These are phyloP conservation scores for Asterionellopsis glacialis DNA, from an alignment of 108 stramenopile genomes.

Conservation along the genomic window DNA sequence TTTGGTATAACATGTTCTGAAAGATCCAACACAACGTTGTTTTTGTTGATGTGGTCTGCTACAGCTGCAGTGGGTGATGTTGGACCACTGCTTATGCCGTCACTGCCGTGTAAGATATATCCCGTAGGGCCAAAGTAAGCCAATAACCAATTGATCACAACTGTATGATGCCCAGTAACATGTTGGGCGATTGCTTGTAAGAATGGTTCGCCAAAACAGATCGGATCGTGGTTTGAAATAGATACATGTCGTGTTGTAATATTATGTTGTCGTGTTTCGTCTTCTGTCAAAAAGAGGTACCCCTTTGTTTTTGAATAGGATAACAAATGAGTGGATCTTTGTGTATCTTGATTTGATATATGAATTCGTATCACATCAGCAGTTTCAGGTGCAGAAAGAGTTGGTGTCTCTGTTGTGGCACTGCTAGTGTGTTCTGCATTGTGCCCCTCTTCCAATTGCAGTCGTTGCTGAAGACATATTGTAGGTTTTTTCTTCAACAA, in stretches of 20 bases:
- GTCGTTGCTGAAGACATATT: too few species aligned
- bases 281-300: constrained; percentile 46
- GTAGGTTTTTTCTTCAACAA: too few species aligned
- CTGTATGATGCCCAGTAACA: constrained; percentile 57
- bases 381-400: neutral
- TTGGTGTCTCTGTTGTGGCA: neutral
- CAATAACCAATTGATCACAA: constrained; percentile 69
- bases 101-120: constrained; percentile 5
- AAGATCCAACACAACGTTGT: neutral
- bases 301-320: constrained; percentile 46
- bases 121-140: constrained; percentile 3
- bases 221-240: constrained; percentile 38
- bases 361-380: neutral
- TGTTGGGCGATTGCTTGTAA: constrained; percentile 43
- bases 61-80: too few species aligned
- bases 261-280: constrained; percentile 30
- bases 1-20: neutral
- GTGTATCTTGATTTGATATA: constrained; percentile 1
- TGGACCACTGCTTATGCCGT: too few species aligned
- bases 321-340: constrained; percentile 10
- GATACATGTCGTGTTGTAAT: constrained; percentile 52
- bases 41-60: neutral
- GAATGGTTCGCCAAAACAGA: constrained; percentile 78
- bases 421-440: too few species aligned
- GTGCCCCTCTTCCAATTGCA: too few species aligned